Conservation (phyloP, 257 asterid species). For the Solanum ossicruentum region DNA sequence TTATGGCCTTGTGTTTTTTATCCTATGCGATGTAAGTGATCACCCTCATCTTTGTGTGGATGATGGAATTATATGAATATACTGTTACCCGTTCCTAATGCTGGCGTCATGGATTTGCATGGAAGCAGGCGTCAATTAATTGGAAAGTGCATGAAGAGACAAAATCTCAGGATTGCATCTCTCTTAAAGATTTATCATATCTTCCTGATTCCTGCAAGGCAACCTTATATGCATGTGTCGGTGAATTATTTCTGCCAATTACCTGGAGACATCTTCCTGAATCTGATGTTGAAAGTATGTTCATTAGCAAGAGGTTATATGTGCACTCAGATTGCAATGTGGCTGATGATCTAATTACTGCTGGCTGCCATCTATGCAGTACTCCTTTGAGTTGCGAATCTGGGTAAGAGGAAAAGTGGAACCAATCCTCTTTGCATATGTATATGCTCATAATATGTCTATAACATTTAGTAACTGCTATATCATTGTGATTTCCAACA, state of each 20-base stretch:
- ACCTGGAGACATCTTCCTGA: constrained; percentile 42
- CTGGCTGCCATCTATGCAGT: constrained; percentile 59
- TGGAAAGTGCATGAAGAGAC: constrained; percentile 56
- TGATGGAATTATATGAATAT: no score
- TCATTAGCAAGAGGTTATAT: constrained; percentile 45
- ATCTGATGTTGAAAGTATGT: constrained; percentile 49
- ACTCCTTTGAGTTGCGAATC: constrained; percentile 22
- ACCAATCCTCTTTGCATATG: not conserved
- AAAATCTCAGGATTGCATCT: constrained; percentile 27
- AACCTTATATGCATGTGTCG: constrained; percentile 46
- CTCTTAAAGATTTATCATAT: constrained; percentile 30
- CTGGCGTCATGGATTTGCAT: not conserved
- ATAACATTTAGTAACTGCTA: not conserved
- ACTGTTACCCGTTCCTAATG: not conserved
- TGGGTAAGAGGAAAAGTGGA: constrained; percentile 20
- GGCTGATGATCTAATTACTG: constrained; percentile 47
- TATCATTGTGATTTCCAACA: constrained; percentile 13
- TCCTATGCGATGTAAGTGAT: no score
- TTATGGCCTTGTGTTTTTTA: no score
- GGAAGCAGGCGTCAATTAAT: constrained; percentile 33
- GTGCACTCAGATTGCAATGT: constrained; percentile 18
- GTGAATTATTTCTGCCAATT: constrained; percentile 59
- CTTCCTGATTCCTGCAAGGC: constrained; percentile 30
- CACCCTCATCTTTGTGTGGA: no score
- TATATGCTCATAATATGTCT: not conserved